Percentiles rank a stretch among this genome's conserved stretches.
phyloP scores from a whole-genome alignment of 2,329 filamentous ascomycete genomes.

The Zarea fungicola region DNA sequence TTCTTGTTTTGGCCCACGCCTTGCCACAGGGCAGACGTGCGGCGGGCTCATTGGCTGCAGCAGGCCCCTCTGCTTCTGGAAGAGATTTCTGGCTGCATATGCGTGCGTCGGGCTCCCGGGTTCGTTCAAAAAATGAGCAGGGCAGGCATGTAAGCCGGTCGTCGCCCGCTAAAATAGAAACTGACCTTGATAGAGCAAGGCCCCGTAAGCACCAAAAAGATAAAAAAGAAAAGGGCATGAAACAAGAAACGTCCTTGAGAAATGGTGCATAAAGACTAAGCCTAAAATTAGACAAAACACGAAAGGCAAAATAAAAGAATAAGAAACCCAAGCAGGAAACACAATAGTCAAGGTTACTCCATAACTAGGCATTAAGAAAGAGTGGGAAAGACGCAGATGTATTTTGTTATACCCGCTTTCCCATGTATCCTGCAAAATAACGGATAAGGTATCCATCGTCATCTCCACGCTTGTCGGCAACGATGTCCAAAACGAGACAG shows the following conservation, averaged over 20 bases:
- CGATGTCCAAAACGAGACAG: too few species aligned
- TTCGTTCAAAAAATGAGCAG: too few species aligned
- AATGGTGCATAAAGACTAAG: constrained; percentile 11
- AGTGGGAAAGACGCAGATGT: too few species aligned
- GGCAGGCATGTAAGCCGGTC: constrained; percentile 11
- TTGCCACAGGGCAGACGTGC: background rate
- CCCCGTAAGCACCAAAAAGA: constrained; percentile 9
- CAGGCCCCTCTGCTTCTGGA: background rate
- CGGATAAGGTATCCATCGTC: too few species aligned
- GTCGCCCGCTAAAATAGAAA: constrained; percentile 12
- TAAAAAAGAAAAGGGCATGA: too few species aligned
- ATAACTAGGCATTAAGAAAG: too few species aligned
- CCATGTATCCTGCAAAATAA: too few species aligned
- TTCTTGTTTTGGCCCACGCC: background rate
- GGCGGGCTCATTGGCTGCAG: background rate
- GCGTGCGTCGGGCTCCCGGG: too few species aligned
- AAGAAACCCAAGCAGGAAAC: background rate
- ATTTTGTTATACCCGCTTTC: too few species aligned
- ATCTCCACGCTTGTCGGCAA: too few species aligned
- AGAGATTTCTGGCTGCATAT: constrained; percentile 4
- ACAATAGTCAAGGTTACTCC: too few species aligned
- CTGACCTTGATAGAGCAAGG: background rate
- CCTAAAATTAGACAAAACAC: constrained; percentile 10
- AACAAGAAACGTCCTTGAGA: too few species aligned
- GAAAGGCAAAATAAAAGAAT: background rate